Conservation (phyloP, 2,329 filamentous ascomycete species). For the Coniochaeta sp. region DNA sequence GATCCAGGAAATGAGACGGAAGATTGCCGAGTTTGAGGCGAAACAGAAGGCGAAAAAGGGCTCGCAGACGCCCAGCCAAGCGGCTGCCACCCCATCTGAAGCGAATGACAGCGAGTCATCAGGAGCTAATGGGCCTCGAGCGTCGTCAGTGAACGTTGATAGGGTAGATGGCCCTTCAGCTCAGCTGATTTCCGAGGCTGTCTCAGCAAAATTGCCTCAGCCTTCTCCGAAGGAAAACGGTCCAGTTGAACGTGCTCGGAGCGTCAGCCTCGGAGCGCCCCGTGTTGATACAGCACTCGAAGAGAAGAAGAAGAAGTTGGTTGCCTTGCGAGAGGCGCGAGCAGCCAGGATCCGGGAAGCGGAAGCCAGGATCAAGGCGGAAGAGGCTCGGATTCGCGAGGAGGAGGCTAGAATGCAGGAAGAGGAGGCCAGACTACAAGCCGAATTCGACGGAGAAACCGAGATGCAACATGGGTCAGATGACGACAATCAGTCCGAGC, state of each 20-base stretch:
- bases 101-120: slow-evolving; percentile 8
- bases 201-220: slow-evolving; percentile 18
- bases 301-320: slow-evolving; percentile 39
- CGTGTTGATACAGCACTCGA: slow-evolving; percentile 28
- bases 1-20: slow-evolving; percentile 53
- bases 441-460: slow-evolving; percentile 33
- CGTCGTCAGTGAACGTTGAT: slow-evolving; percentile 6
- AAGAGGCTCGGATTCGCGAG: background rate
- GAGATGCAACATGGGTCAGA: slow-evolving; percentile 10
- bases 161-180: slow-evolving; percentile 13
- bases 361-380: slow-evolving; percentile 15
- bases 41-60: slow-evolving; percentile 37
- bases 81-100: slow-evolving; percentile 19
- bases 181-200: slow-evolving; percentile 14
- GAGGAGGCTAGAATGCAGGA: slow-evolving; percentile 13
- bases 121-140: background rate
- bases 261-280: slow-evolving; percentile 29
- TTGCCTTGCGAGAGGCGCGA: slow-evolving; percentile 25
- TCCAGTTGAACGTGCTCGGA: slow-evolving; percentile 19
- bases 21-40: slow-evolving; percentile 51
- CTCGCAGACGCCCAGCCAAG: slow-evolving; percentile 18
- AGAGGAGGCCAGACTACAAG: slow-evolving; percentile 38
- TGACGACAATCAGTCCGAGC: background rate
- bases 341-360: slow-evolving; percentile 21
- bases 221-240: slow-evolving; percentile 7